Conservation (phyloP, 352 stramenopile genomes). For the Pythium phragmiticola region DNA sequence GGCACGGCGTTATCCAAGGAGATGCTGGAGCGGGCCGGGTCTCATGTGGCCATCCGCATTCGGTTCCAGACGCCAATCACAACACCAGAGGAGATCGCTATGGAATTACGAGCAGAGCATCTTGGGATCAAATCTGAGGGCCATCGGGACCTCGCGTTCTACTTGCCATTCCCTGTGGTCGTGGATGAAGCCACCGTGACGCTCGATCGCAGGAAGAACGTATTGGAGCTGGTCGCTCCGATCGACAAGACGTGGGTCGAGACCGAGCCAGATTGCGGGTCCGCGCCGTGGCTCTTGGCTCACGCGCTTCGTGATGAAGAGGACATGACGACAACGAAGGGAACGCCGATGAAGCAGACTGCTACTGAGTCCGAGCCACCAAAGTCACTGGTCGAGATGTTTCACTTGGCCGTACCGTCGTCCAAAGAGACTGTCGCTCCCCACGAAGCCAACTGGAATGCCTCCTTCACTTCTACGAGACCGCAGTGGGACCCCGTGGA, state of each 20-base stretch:
- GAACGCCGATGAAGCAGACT: not conserved
- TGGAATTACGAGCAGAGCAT: slow-evolving; percentile 54
- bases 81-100: slow-evolving; percentile 32
- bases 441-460: slow-evolving; percentile 6
- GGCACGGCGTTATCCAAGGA: slow-evolving; percentile 45
- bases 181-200: slow-evolving; percentile 33
- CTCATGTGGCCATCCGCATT: slow-evolving; percentile 39
- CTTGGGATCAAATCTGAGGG: slow-evolving; percentile 42
- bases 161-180: slow-evolving; percentile 65
- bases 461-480: not conserved
- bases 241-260: slow-evolving; percentile 63
- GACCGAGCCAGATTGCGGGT: slow-evolving; percentile 47
- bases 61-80: slow-evolving; percentile 39
- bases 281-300: slow-evolving; percentile 63
- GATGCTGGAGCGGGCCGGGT: slow-evolving; percentile 35
- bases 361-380: slow-evolving; percentile 19
- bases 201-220: slow-evolving; percentile 37
- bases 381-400: slow-evolving; percentile 69
- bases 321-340: not conserved
- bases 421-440: not conserved
- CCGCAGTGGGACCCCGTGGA: slow-evolving; percentile 56
- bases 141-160: slow-evolving; percentile 56
- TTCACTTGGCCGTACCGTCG: slow-evolving; percentile 43
- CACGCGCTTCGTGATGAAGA: slow-evolving; percentile 46
- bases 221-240: slow-evolving; percentile 32